Conservation (phyloP, 2,329 filamentous ascomycete genomes). For the Xylariaceae sp. region DNA sequence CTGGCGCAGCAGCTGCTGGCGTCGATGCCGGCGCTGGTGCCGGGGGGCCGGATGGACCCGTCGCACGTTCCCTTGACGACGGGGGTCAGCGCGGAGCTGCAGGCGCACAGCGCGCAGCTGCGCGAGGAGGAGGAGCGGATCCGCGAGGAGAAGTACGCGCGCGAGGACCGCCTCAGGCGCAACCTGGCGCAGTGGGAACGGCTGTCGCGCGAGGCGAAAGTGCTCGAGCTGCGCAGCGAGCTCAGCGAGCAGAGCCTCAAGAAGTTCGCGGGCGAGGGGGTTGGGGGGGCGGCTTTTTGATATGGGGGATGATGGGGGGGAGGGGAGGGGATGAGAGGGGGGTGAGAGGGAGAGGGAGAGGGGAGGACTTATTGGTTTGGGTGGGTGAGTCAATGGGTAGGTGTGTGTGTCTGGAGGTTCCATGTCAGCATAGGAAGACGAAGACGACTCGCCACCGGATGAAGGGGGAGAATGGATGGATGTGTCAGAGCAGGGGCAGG, state of each 20-base stretch:
- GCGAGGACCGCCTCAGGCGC: slow-evolving; percentile 48
- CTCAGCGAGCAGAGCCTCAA: slow-evolving; percentile 49
- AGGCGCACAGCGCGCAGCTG: slow-evolving; percentile 45
- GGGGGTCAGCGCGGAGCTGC: slow-evolving; percentile 46
- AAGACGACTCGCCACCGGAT: no score
- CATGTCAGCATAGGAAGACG: no score
- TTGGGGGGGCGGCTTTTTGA: slow-evolving; percentile 48
- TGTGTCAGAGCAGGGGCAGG: no score
- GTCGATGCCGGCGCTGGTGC: slow-evolving; percentile 42
- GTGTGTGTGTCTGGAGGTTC: no score
- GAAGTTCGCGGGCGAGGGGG: slow-evolving; percentile 48
- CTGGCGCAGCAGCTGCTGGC: slow-evolving; percentile 46
- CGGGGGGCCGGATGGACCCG: slow-evolving; percentile 48
- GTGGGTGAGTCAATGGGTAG: neutral
- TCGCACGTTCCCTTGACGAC: slow-evolving; percentile 34
- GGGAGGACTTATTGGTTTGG: neutral
- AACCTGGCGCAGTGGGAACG: slow-evolving; percentile 46
- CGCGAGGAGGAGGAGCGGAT: slow-evolving; percentile 52
- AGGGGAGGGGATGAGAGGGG: no score
- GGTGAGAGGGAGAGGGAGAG: neutral
- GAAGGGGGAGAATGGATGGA: no score
- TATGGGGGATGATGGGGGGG: neutral
- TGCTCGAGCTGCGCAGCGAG: slow-evolving; percentile 48
- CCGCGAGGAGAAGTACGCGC: slow-evolving; percentile 43
- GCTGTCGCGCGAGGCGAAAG: slow-evolving; percentile 45